Evolutionary conservation across 1,284 basidiomycete genomes (phyloP).

Genomic region (Singerocomus rubriflavus): DNA sequence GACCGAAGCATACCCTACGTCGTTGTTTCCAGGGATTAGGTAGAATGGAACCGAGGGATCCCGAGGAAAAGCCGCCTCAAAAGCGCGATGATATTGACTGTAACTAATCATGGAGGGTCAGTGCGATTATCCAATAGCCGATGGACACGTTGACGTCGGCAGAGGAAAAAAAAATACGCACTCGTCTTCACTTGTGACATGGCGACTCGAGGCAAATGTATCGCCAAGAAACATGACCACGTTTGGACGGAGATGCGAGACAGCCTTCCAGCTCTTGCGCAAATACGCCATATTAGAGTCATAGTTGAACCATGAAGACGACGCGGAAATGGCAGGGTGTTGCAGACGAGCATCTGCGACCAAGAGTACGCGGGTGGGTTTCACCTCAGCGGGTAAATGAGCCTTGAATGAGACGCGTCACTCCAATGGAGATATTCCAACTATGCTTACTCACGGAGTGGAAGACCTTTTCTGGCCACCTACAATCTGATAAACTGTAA

Average conservation of each 20-base stretch:
- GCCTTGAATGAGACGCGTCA: slow-evolving; percentile 16
- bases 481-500: slow-evolving; percentile 47
- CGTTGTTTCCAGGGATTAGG: slow-evolving; percentile 87
- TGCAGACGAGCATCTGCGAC: slow-evolving; percentile 83
- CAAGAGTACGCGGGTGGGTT: slow-evolving; percentile 67
- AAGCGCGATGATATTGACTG: slow-evolving; percentile 60
- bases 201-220: slow-evolving; percentile 81
- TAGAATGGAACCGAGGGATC: slow-evolving; percentile 46
- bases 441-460: slow-evolving; percentile 27
- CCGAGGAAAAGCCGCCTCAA: slow-evolving; percentile 63
- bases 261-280: slow-evolving; percentile 78
- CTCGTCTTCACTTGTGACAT: slow-evolving; percentile 64
- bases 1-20: slow-evolving; percentile 60
- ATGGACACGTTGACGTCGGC: slow-evolving; percentile 1
- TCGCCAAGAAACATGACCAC: slow-evolving; percentile 83
- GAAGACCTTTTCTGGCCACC: slow-evolving; percentile 53
- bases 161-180: slow-evolving; percentile 57
- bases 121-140: not conserved
- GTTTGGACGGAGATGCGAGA: slow-evolving; percentile 61
- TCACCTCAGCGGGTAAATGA: slow-evolving; percentile 3
- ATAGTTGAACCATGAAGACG: slow-evolving; percentile 40
- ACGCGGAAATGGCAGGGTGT: slow-evolving; percentile 60
- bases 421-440: not conserved
- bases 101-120: slow-evolving; percentile 47
- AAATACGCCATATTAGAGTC: slow-evolving; percentile 58